Evolutionary conservation across 768 basidiomycete genomes (phyloP).

Genomic region (Trametes punicea): DNA sequence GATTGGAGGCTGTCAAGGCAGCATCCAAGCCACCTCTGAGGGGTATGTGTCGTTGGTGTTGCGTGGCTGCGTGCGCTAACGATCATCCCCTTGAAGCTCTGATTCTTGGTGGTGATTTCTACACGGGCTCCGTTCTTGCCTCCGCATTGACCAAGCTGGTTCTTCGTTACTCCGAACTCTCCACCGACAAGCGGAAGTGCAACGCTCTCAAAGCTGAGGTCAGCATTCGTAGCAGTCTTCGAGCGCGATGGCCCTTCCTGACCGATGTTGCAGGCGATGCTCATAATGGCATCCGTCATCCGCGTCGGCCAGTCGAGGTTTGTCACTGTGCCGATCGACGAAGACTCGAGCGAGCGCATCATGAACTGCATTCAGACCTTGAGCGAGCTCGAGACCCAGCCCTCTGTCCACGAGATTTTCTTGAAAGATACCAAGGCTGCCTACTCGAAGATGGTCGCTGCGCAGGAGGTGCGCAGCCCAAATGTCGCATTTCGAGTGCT

Average conservation of each 20-base stretch:
- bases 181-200: slow-evolving; percentile 45
- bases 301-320: slow-evolving; percentile 98
- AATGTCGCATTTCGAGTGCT: background rate
- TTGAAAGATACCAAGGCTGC: slow-evolving; percentile 86
- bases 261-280: slow-evolving; percentile 63
- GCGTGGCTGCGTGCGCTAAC: background rate
- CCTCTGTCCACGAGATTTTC: slow-evolving; percentile 66
- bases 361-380: slow-evolving; percentile 94
- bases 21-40: slow-evolving; percentile 89
- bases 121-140: slow-evolving; percentile 90
- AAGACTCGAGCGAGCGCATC: slow-evolving; percentile 95
- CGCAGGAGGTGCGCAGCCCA: slow-evolving; percentile 69
- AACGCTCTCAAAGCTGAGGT: slow-evolving; percentile 89
- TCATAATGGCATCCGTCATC: slow-evolving; percentile 96
- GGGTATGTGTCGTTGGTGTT: slow-evolving; percentile 40
- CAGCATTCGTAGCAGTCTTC: slow-evolving; percentile 11
- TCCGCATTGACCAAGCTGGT: slow-evolving; percentile 89
- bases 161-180: slow-evolving; percentile 60
- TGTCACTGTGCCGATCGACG: slow-evolving; percentile 92
- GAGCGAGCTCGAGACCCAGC: slow-evolving; percentile 64
- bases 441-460: slow-evolving; percentile 92
- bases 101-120: slow-evolving; percentile 94
- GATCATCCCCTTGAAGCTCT: slow-evolving; percentile 47
- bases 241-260: background rate
- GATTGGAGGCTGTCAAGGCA: slow-evolving; percentile 78